These are phyloP conservation scores for Amphichorda felina DNA, from an alignment of 2,329 filamentous ascomycete species.

Conservation along the genomic window DNA sequence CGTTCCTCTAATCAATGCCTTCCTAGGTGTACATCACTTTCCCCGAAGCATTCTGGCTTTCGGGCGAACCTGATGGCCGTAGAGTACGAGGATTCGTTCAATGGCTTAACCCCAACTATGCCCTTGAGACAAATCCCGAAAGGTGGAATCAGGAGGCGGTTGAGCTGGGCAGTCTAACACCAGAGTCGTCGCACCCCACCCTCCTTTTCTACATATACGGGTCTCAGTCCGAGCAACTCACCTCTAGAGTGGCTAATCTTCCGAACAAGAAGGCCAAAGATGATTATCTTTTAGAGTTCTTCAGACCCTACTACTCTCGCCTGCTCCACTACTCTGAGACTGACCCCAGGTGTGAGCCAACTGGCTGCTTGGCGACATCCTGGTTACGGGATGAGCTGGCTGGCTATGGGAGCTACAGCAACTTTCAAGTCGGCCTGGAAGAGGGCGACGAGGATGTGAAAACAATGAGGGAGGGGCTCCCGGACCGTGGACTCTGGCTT, in stretches of 20 bases:
- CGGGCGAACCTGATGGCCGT: constrained; percentile 15
- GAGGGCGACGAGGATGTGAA: constrained; percentile 63
- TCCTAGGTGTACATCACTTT: constrained; percentile 53
- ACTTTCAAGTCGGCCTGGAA: constrained; percentile 68
- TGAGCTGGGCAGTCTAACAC: constrained; percentile 58
- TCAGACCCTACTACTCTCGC: constrained; percentile 65
- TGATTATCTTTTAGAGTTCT: constrained; percentile 49
- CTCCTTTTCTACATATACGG: constrained; percentile 76
- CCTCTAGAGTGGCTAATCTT: constrained; percentile 27
- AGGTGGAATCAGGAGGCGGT: constrained; percentile 67
- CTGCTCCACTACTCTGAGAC: constrained; percentile 53
- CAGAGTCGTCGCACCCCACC: constrained; percentile 56
- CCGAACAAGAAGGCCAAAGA: constrained; percentile 33
- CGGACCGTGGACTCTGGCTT: constrained; percentile 64
- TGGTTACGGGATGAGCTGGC: constrained; percentile 74
- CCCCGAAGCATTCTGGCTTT: constrained; percentile 61
- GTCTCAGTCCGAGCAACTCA: constrained; percentile 44
- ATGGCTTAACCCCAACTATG: constrained; percentile 63
- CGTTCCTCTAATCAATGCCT: not conserved
- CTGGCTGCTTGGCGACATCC: constrained; percentile 53
- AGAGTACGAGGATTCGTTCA: constrained; percentile 57
- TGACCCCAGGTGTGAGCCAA: constrained; percentile 47
- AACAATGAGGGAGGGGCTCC: constrained; percentile 47
- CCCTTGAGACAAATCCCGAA: constrained; percentile 44
- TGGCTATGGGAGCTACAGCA: constrained; percentile 72